These are phyloP conservation scores for Larix sibirica DNA, from an alignment of 83 land plant genomes.

Conservation along the genomic window DNA sequence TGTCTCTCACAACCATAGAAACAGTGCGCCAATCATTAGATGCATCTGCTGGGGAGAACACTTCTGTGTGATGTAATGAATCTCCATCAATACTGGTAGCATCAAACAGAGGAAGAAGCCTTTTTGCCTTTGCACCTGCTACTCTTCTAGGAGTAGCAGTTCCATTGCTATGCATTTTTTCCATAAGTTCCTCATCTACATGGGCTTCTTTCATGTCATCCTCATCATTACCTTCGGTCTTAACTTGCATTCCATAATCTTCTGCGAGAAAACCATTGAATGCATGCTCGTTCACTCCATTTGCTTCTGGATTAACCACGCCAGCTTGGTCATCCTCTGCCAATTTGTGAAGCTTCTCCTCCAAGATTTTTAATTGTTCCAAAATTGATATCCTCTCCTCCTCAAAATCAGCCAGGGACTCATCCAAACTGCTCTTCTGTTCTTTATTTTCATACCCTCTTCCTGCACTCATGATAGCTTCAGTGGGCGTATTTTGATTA, in stretches of 20 bases:
- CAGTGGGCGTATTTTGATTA: neutral
- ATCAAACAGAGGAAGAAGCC: slow-evolving; percentile 56
- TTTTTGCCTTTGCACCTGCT: slow-evolving; percentile 26
- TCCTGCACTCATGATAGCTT: slow-evolving; percentile 30
- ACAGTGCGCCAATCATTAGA: slow-evolving; percentile 8
- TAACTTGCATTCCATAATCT: neutral
- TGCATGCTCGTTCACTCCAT: slow-evolving; percentile 14
- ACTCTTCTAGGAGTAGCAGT: slow-evolving; percentile 26
- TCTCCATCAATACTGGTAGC: slow-evolving; percentile 31
- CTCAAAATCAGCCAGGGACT: slow-evolving; percentile 57
- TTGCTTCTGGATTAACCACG: slow-evolving; percentile 15
- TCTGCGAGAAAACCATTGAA: slow-evolving; percentile 15
- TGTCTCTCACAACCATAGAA: slow-evolving; percentile 21
- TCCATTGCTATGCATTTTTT: slow-evolving; percentile 8
- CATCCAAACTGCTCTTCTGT: slow-evolving; percentile 21
- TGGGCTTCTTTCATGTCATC: slow-evolving; percentile 5
- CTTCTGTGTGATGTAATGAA: slow-evolving; percentile 2
- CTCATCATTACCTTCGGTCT: neutral
- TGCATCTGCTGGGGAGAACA: slow-evolving; percentile 21
- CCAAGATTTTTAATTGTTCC: slow-evolving; percentile 60
- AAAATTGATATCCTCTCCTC: slow-evolving; percentile 66
- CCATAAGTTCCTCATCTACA: slow-evolving; percentile 6
- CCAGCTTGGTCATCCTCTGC: slow-evolving; percentile 37
- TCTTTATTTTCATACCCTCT: slow-evolving; percentile 18
- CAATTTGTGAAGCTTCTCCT: slow-evolving; percentile 54